Evolutionary conservation across 208 protist genomes (phyloP).

Genomic region (Crithidia thermophila): DNA sequence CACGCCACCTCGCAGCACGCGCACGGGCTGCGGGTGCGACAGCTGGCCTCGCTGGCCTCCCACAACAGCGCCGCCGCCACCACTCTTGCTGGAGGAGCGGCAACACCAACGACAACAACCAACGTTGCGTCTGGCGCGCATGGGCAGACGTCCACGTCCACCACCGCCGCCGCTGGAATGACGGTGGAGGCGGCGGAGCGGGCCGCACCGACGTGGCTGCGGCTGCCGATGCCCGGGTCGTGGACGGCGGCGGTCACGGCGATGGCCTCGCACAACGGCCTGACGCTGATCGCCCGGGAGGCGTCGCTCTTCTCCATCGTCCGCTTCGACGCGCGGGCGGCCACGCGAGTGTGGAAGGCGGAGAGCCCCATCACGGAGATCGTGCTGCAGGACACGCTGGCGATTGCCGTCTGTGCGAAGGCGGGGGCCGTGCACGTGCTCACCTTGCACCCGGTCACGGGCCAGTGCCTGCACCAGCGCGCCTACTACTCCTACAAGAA

Average conservation of each 20-base stretch:
- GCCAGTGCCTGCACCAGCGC: constrained; percentile 29
- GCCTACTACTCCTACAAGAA: constrained; percentile 37
- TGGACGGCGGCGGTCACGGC: constrained; percentile 20
- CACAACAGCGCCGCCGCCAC: background rate
- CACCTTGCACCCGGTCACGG: constrained; percentile 17
- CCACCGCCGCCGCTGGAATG: background rate
- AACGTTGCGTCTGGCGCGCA: background rate
- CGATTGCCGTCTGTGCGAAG: constrained; percentile 34
- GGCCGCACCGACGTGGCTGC: constrained; percentile 41
- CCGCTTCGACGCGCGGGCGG: constrained; percentile 2
- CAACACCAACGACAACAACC: background rate
- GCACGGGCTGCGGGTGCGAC: constrained; percentile 26
- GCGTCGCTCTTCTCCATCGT: constrained; percentile 22
- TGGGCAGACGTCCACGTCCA: background rate
- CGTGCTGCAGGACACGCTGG: constrained; percentile 30
- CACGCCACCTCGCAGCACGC: constrained; percentile 28
- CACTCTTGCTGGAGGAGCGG: background rate
- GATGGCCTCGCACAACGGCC: constrained; percentile 17
- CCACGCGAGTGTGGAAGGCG: constrained; percentile 24
- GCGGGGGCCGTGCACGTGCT: constrained; percentile 49
- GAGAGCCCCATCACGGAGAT: constrained; percentile 25
- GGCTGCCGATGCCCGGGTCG: constrained; percentile 21
- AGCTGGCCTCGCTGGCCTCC: constrained; percentile 22
- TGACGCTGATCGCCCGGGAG: constrained; percentile 37
- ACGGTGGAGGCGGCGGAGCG: constrained; percentile 4